These are phyloP conservation scores for Afroboletus lepidellus DNA, from an alignment of 1,284 basidiomycete genomes.

Conservation along the genomic window DNA sequence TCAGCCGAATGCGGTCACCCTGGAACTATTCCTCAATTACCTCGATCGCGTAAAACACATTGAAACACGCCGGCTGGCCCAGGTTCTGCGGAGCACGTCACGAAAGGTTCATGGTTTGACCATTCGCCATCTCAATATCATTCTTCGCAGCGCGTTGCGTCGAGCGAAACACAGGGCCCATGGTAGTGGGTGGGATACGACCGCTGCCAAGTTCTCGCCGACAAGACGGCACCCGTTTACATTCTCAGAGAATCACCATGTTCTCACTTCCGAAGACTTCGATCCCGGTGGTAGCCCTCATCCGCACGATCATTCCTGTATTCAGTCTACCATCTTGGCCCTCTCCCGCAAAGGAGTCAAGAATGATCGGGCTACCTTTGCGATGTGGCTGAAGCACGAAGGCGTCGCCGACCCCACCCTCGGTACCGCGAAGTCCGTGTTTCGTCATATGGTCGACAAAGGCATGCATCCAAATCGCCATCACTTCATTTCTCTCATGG, in stretches of 20 bases:
- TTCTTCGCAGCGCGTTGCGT: slow-evolving; percentile 49
- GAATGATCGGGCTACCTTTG: slow-evolving; percentile 55
- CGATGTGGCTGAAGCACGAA: slow-evolving; percentile 62
- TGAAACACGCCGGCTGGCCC: slow-evolving; percentile 45
- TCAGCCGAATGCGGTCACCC: slow-evolving; percentile 50
- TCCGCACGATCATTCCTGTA: slow-evolving; percentile 36
- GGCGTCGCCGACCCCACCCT: slow-evolving; percentile 51
- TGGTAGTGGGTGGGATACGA: slow-evolving; percentile 51
- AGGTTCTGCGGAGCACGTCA: slow-evolving; percentile 45
- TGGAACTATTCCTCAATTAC: slow-evolving; percentile 52
- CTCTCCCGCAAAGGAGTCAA: slow-evolving; percentile 47
- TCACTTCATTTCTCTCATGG: slow-evolving; percentile 70
- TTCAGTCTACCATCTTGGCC: slow-evolving; percentile 46
- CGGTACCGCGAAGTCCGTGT: slow-evolving; percentile 48
- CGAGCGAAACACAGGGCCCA: slow-evolving; percentile 44
- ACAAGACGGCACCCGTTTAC: slow-evolving; percentile 22
- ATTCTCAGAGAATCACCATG: slow-evolving; percentile 23
- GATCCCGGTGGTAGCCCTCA: slow-evolving; percentile 50
- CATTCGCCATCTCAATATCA: slow-evolving; percentile 47
- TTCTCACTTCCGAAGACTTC: slow-evolving; percentile 34
- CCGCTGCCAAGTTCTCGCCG: slow-evolving; percentile 40
- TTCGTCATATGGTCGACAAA: slow-evolving; percentile 55
- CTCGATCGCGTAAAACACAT: slow-evolving; percentile 43
- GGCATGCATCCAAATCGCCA: slow-evolving; percentile 67
- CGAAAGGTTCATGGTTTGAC: slow-evolving; percentile 41